Evolutionary conservation across 352 stramenopile species (phyloP).

Genomic region (Thraustotheca clavata): DNA sequence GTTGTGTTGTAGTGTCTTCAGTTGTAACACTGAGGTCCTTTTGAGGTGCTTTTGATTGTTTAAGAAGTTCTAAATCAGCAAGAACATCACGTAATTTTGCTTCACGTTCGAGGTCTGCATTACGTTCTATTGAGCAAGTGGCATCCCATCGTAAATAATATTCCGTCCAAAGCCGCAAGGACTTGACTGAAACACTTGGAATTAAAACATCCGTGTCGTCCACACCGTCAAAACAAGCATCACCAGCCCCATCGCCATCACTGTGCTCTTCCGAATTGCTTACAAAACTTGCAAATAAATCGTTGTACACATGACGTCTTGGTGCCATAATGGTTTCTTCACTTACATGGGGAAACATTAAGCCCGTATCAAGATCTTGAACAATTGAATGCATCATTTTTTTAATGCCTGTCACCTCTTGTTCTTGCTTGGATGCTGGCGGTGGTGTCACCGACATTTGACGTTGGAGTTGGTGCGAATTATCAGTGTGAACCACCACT

Average conservation of each 20-base stretch:
- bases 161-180: slow-evolving; percentile 61
- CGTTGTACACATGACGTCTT: background rate
- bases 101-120: slow-evolving; percentile 48
- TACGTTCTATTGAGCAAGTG: slow-evolving; percentile 41
- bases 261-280: background rate
- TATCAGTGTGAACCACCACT: slow-evolving; percentile 13
- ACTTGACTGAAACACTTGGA: slow-evolving; percentile 54
- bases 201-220: slow-evolving; percentile 53
- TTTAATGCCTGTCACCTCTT: background rate
- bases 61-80: background rate
- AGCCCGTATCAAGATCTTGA: slow-evolving; percentile 14
- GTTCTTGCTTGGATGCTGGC: background rate
- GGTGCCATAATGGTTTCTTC: slow-evolving; percentile 7
- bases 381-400: slow-evolving; percentile 20
- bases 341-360: slow-evolving; percentile 20
- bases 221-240: slow-evolving; percentile 4
- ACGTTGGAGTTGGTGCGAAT: background rate
- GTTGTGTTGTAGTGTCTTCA: background rate
- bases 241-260: slow-evolving; percentile 14
- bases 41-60: background rate
- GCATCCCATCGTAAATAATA: slow-evolving; percentile 80
- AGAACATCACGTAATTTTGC: slow-evolving; percentile 25
- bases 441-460: background rate
- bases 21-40: background rate
- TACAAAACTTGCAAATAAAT: background rate